Evolutionary conservation across 306 rosid species (phyloP).

Genomic region (Rosa lucieae): DNA sequence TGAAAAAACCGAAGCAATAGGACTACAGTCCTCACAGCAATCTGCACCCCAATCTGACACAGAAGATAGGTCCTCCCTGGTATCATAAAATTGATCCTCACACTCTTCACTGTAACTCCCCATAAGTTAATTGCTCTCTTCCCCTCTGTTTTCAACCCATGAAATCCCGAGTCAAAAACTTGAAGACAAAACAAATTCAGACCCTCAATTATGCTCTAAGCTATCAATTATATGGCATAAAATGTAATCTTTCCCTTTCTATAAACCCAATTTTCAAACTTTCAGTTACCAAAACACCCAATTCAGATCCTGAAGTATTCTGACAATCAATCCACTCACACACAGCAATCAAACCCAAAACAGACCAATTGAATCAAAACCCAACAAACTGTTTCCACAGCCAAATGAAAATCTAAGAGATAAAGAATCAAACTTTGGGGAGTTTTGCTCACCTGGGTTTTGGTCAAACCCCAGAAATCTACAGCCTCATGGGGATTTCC

Average conservation of each 20-base stretch:
- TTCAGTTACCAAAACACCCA: constrained; percentile 10
- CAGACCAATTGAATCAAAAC: neutral
- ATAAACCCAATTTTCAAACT: neutral
- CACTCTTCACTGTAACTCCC: constrained; percentile 30
- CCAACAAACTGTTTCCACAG: constrained; percentile 13
- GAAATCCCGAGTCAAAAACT: constrained; percentile 28
- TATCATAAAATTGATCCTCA: constrained; percentile 65
- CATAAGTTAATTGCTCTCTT: constrained; percentile 26
- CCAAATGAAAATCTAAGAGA: constrained; percentile 1
- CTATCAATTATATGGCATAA: constrained; percentile 16
- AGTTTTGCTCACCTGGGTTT: constrained; percentile 37
- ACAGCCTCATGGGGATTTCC: constrained; percentile 25
- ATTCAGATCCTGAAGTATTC: constrained; percentile 9
- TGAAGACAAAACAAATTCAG: constrained; percentile 6
- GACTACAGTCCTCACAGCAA: constrained; percentile 45
- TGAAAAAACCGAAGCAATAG: constrained; percentile 30
- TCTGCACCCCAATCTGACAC: constrained; percentile 58
- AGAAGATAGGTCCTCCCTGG: constrained; percentile 68
- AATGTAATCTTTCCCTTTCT: neutral
- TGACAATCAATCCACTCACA: neutral
- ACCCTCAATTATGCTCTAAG: constrained; percentile 15
- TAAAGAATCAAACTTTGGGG: neutral
- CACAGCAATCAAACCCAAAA: neutral
- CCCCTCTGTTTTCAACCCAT: constrained; percentile 27
- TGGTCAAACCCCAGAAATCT: constrained; percentile 36